Evolutionary conservation across 1,139 yeast genomes (phyloP).

Genomic region (Eremothecium gossypii): DNA sequence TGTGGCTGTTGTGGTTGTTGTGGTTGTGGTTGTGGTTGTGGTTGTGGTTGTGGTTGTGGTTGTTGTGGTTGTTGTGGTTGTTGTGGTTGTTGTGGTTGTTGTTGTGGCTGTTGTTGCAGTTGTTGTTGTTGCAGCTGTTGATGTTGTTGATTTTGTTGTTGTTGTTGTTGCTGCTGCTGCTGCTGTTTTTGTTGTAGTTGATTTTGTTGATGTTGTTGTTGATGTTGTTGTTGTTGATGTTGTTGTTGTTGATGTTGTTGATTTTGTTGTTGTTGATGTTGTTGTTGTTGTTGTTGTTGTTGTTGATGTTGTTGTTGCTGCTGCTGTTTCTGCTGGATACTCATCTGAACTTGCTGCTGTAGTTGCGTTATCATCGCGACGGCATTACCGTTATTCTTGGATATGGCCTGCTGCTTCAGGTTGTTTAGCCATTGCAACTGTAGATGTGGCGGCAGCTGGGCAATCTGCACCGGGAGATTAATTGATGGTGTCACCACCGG

Average conservation of each 20-base stretch:
- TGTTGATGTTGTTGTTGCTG: slow-evolving; percentile 26
- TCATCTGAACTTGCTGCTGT: slow-evolving; percentile 29
- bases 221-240: slow-evolving; percentile 17
- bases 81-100: no score
- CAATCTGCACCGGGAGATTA: slow-evolving; percentile 29
- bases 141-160: no score
- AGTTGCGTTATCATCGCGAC: slow-evolving; percentile 34
- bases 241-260: slow-evolving; percentile 21
- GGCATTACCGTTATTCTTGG: slow-evolving; percentile 26
- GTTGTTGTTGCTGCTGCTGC: slow-evolving; percentile 5
- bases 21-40: slow-evolving; percentile 11
- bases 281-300: slow-evolving; percentile 10
- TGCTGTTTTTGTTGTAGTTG: slow-evolving; percentile 10
- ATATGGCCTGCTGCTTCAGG: slow-evolving; percentile 28
- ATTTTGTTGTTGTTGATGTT: slow-evolving; percentile 8
- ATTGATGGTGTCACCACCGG: no score
- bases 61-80: no score
- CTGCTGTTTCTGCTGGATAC: slow-evolving; percentile 28
- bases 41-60: slow-evolving; percentile 9
- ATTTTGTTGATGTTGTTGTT: slow-evolving; percentile 12
- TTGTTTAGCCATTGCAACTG: slow-evolving; percentile 26
- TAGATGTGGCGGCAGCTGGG: slow-evolving; percentile 26
- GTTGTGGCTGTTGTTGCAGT: slow-evolving; percentile 19
- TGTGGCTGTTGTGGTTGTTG: no score
- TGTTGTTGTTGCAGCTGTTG: no score